These are phyloP conservation scores for Vigna unguiculata DNA, from an alignment of 306 rosid species.

Conservation along the genomic window DNA sequence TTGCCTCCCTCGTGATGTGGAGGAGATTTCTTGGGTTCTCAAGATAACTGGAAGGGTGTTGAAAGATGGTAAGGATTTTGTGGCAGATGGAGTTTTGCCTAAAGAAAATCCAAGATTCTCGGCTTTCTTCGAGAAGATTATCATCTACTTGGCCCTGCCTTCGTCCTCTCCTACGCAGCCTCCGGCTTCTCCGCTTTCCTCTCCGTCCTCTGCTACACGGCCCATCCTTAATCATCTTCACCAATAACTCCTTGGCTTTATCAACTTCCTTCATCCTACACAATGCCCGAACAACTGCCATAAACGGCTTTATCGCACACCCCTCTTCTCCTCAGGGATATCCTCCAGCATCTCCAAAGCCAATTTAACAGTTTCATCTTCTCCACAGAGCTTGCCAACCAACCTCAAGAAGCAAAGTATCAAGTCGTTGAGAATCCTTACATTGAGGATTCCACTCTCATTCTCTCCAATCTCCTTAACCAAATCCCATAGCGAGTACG, in stretches of 20 bases:
- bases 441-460: slow-evolving; percentile 49
- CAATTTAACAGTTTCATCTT: slow-evolving; percentile 61
- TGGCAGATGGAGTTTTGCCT: too few species aligned
- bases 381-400: slow-evolving; percentile 56
- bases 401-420: slow-evolving; percentile 60
- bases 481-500: slow-evolving; percentile 72
- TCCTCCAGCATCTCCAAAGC: slow-evolving; percentile 67
- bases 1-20: too few species aligned
- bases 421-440: slow-evolving; percentile 58
- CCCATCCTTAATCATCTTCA: slow-evolving; percentile 70
- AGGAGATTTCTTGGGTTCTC: too few species aligned
- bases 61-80: too few species aligned
- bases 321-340: slow-evolving; percentile 52
- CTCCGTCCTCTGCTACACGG: too few species aligned
- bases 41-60: too few species aligned
- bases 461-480: slow-evolving; percentile 63
- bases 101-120: too few species aligned
- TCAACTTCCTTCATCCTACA: slow-evolving; percentile 67
- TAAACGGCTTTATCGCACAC: slow-evolving; percentile 66
- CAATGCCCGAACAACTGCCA: slow-evolving; percentile 64
- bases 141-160: too few species aligned
- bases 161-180: too few species aligned
- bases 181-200: too few species aligned
- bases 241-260: slow-evolving; percentile 67
- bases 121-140: too few species aligned